Conservation (phyloP, 352 stramenopile genomes). For the Phytophthora pluvialis region DNA sequence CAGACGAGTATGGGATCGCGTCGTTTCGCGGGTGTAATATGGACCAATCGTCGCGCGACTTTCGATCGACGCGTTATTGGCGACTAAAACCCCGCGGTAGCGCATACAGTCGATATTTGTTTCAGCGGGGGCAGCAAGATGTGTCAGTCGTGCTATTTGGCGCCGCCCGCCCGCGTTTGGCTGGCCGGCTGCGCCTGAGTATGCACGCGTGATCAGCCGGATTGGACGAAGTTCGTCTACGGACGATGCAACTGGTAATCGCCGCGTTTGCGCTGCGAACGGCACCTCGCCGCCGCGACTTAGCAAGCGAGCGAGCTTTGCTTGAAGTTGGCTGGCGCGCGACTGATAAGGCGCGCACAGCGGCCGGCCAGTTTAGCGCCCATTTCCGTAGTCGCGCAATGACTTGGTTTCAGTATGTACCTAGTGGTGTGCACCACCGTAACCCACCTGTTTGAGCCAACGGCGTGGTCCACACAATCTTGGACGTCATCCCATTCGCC, state of each 20-base stretch:
- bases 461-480: constrained; percentile 9
- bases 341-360: constrained; percentile 23
- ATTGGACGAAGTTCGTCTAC: constrained; percentile 38
- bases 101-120: not conserved
- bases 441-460: constrained; percentile 1
- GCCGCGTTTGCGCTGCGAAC: constrained; percentile 16
- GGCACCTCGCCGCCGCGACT: constrained; percentile 3
- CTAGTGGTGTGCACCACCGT: constrained; percentile 18
- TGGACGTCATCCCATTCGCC: constrained; percentile 22
- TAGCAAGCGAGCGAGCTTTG: constrained; percentile 10
- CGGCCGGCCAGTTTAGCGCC: constrained; percentile 6
- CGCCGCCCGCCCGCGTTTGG: constrained; percentile 4
- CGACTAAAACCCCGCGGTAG: not conserved
- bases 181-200: constrained; percentile 7
- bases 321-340: constrained; percentile 18
- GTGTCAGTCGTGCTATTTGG: constrained; percentile 9
- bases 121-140: constrained; percentile 4
- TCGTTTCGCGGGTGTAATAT: constrained; percentile 7
- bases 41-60: constrained; percentile 6
- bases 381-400: constrained; percentile 28
- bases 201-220: constrained; percentile 32
- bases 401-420: constrained; percentile 18
- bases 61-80: constrained; percentile 12
- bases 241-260: constrained; percentile 17
- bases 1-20: not conserved